Evolutionary conservation across 768 basidiomycete species (phyloP).

Genomic region (Macrolepiota fuliginosa): DNA sequence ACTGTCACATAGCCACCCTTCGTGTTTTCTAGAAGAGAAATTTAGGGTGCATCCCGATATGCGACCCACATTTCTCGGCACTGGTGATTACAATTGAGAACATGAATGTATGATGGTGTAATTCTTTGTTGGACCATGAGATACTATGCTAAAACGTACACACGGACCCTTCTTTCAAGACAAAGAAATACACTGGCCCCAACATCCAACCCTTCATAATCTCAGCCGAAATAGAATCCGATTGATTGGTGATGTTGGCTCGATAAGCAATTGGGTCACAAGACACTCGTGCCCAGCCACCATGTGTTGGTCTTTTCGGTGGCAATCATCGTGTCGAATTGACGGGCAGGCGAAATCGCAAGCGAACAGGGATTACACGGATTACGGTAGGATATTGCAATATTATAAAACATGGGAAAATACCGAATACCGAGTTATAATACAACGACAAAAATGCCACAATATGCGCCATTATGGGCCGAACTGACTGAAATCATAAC

Average conservation of each 20-base stretch:
- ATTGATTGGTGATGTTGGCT: not conserved
- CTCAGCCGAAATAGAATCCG: not conserved
- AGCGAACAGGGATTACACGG: constrained; percentile 5
- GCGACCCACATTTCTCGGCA: not conserved
- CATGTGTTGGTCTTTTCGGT: not conserved
- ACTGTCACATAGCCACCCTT: not conserved
- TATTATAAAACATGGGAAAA: not conserved
- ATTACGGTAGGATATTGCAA: not conserved
- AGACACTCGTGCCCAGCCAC: not conserved
- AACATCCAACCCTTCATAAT: constrained; percentile 1
- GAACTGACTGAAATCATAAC: constrained; percentile 12
- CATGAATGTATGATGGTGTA: not conserved
- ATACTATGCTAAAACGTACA: not conserved
- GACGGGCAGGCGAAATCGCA: not conserved
- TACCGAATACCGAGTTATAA: not conserved
- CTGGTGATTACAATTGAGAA: not conserved
- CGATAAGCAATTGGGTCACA: constrained; percentile 1
- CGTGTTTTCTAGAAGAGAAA: constrained; percentile 6
- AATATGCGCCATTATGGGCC: not conserved
- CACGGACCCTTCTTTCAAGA: constrained; percentile 4
- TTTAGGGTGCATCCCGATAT: constrained; percentile 6
- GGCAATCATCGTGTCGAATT: not conserved
- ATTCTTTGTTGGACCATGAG: constrained; percentile 11
- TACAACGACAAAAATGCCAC: not conserved
- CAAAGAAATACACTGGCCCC: constrained; percentile 12